Evolutionary conservation across 2,329 filamentous ascomycete species (phyloP).

Genomic region (Cordyceps tenuipes): DNA sequence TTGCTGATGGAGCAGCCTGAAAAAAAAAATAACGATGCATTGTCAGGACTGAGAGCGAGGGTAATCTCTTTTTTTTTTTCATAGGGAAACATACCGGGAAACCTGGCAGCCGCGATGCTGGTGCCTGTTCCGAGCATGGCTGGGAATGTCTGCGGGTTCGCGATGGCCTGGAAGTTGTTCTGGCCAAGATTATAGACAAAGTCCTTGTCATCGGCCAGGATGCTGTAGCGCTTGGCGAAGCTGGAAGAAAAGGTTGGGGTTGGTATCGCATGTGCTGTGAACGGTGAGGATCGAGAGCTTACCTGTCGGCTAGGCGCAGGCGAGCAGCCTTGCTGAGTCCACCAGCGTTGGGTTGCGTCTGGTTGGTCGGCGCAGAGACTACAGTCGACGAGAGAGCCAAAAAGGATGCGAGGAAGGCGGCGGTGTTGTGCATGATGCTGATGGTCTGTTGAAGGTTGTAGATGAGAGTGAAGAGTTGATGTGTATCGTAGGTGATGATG

Average conservation of each 20-base stretch:
- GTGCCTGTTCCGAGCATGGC: conserved; percentile 44
- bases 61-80: too few relatives aligned
- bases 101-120: conserved; percentile 42
- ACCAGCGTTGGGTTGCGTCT: conserved; percentile 10
- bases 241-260: conserved; percentile 17
- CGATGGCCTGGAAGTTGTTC: conserved; percentile 39
- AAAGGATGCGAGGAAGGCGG: conserved; percentile 27
- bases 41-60: background rate
- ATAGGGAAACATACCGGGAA: conserved; percentile 27
- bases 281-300: conserved; percentile 14
- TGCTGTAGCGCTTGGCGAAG: conserved; percentile 33
- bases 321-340: conserved; percentile 28
- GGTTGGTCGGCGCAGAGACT: conserved; percentile 10
- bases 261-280: conserved; percentile 8
- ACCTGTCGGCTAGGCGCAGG: conserved; percentile 32
- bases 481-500: background rate
- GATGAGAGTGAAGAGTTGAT: background rate
- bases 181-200: conserved; percentile 43
- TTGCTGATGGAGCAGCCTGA: conserved; percentile 47
- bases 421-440: conserved; percentile 28
- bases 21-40: too few relatives aligned
- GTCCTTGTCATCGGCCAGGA: conserved; percentile 34
- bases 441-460: background rate
- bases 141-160: conserved; percentile 49
- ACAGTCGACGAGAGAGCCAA: conserved; percentile 25